These are phyloP conservation scores for Scheffersomyces stambukii DNA, from an alignment of 1,139 yeast genomes.

Conservation along the genomic window DNA sequence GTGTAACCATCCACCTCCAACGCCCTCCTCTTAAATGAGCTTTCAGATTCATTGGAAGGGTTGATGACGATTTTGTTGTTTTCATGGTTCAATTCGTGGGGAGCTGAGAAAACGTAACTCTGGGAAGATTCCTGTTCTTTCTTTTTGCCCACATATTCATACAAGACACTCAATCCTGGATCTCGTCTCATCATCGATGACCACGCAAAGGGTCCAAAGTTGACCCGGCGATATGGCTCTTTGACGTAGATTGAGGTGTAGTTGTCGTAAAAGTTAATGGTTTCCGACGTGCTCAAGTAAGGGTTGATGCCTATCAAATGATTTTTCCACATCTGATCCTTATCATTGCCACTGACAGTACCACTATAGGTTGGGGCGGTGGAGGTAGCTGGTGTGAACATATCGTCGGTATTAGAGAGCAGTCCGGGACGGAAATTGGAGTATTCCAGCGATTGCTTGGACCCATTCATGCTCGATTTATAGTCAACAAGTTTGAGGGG, in stretches of 20 bases:
- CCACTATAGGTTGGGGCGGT: not conserved
- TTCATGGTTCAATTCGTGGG: constrained; percentile 22
- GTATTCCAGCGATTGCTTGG: too few relatives aligned
- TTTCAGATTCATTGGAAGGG: constrained; percentile 12
- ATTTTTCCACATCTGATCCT: too few relatives aligned
- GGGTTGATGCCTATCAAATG: constrained; percentile 19
- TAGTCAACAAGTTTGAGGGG: too few relatives aligned
- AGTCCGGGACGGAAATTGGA: too few relatives aligned
- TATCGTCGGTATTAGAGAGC: not conserved
- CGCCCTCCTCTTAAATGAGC: constrained; percentile 26
- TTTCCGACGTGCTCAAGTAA: constrained; percentile 19
- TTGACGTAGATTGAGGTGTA: constrained; percentile 37
- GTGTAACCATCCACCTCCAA: constrained; percentile 34
- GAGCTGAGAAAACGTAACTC: constrained; percentile 15
- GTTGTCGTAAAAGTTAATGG: constrained; percentile 40
- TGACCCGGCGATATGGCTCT: constrained; percentile 30
- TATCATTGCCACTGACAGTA: not conserved
- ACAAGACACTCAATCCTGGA: constrained; percentile 32
- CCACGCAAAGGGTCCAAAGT: constrained; percentile 51
- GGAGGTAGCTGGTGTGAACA: not conserved
- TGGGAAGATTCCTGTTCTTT: constrained; percentile 21
- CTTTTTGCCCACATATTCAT: constrained; percentile 25
- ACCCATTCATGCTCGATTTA: too few relatives aligned
- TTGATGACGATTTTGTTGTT: constrained; percentile 18
- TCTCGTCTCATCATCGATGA: constrained; percentile 46